Conservation (phyloP, 768 basidiomycete genomes). For the Psilocybe cubensis region DNA sequence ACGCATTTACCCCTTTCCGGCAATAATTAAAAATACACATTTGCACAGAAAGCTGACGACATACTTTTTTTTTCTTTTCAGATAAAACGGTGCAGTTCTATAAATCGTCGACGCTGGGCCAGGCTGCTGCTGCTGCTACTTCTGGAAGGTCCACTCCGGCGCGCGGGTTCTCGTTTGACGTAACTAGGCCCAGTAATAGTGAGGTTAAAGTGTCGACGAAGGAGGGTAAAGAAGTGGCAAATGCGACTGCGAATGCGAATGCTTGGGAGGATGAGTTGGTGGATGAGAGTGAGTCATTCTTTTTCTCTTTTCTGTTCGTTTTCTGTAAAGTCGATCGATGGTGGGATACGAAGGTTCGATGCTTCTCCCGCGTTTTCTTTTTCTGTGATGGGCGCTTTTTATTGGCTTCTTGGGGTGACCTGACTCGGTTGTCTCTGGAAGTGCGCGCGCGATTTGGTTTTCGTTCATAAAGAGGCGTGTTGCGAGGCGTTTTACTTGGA, state of each 20-base stretch:
- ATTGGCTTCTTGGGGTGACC: not conserved
- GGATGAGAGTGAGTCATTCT: slow-evolving; percentile 24
- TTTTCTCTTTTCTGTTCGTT: not conserved
- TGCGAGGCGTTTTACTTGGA: not conserved
- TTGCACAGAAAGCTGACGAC: not conserved
- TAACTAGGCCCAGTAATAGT: slow-evolving; percentile 21
- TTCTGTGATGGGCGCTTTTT: not conserved
- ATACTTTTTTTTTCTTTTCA: slow-evolving; percentile 25
- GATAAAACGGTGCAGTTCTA: slow-evolving; percentile 72
- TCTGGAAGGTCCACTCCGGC: slow-evolving; percentile 47
- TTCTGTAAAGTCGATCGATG: not conserved
- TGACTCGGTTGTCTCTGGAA: no score
- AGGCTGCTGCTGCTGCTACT: slow-evolving; percentile 40
- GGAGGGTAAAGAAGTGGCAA: slow-evolving; percentile 27
- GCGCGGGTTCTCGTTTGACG: slow-evolving; percentile 43
- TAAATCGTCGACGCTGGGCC: slow-evolving; percentile 62
- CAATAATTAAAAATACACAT: not conserved
- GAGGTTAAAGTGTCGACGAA: slow-evolving; percentile 16
- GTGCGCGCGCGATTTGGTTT: not conserved
- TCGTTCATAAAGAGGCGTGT: not conserved
- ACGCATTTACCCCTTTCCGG: not conserved
- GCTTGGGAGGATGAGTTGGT: slow-evolving; percentile 24
- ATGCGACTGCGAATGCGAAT: no score
- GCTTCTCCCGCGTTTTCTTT: not conserved
- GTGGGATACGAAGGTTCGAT: no score